These are phyloP conservation scores for Cichorium intybus DNA, from an alignment of 140 eudicot species.

Conservation along the genomic window DNA sequence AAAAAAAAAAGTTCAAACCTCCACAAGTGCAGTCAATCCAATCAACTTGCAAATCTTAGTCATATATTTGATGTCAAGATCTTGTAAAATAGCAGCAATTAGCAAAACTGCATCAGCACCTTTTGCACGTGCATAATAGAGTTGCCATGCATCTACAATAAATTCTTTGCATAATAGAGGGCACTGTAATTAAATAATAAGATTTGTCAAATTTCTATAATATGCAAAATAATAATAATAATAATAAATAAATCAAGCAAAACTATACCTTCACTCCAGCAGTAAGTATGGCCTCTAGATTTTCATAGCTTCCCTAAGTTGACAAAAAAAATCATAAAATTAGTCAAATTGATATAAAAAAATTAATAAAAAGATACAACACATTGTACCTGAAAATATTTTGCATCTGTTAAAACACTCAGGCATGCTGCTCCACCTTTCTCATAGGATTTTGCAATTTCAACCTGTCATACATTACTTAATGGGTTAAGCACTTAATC, in stretches of 20 bases:
- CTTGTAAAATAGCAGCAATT: constrained; percentile 77
- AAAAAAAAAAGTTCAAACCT: constrained; percentile 38
- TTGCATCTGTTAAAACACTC: constrained; percentile 81
- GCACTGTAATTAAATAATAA: constrained; percentile 70
- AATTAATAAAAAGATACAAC: constrained; percentile 13
- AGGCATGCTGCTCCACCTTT: constrained; percentile 99
- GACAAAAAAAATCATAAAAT: constrained; percentile 5
- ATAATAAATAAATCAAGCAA: neutral
- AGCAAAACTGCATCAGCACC: constrained; percentile 86
- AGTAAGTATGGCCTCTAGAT: constrained; percentile 63
- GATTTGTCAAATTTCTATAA: too few relatives aligned
- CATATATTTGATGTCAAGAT: constrained; percentile 76
- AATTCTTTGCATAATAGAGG: constrained; percentile 83
- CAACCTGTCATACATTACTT: too few relatives aligned
- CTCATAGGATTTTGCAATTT: constrained; percentile 86
- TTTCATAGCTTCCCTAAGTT: constrained; percentile 80
- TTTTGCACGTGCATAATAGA: constrained; percentile 62
- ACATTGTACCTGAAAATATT: constrained; percentile 66
- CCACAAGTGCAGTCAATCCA: constrained; percentile 84
- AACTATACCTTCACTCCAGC: constrained; percentile 70
- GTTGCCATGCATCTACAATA: constrained; percentile 74
- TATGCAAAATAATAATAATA: neutral
- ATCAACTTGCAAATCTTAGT: constrained; percentile 61
- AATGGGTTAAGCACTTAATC: too few relatives aligned
- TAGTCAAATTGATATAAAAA: constrained; percentile 8